Percentiles rank a stretch among this genome's conserved stretches.
phyloP scores from a whole-genome alignment of 371 early-diverging fungal genomes.

The Apophysomyces sp. region DNA sequence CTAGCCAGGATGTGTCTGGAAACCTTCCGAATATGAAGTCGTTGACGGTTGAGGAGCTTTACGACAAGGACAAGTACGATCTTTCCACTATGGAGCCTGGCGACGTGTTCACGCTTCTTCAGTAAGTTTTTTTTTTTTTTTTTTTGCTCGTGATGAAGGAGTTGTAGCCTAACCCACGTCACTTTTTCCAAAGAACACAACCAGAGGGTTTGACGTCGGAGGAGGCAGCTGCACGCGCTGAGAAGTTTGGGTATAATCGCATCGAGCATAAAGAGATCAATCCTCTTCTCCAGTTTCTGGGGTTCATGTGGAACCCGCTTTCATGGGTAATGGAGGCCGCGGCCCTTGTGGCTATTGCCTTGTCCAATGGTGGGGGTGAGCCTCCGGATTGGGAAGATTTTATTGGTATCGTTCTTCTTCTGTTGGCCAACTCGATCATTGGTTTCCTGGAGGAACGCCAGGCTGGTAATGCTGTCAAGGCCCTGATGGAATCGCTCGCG shows the following conservation, averaged over 20 bases:
- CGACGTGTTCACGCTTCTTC: conserved; percentile 68
- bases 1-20: neutral
- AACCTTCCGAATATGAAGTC: conserved; percentile 13
- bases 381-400: conserved; percentile 86
- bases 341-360: conserved; percentile 70
- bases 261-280: conserved; percentile 77
- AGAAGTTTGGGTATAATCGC: conserved; percentile 69
- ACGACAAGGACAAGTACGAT: conserved; percentile 79
- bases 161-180: no score
- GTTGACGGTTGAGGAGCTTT: conserved; percentile 67
- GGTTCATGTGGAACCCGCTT: conserved; percentile 85
- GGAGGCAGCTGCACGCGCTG: conserved; percentile 65
- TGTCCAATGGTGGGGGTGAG: conserved; percentile 66
- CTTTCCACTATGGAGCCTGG: conserved; percentile 74
- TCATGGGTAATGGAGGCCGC: conserved; percentile 85
- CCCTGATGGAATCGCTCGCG: conserved; percentile 75
- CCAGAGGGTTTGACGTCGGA: conserved; percentile 62
- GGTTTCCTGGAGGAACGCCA: conserved; percentile 87
- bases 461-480: conserved; percentile 79
- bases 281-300: conserved; percentile 83
- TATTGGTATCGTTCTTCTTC: conserved; percentile 76
- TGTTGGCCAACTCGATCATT: conserved; percentile 83
- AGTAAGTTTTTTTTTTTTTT: conserved; percentile 27
- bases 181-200: conserved; percentile 52
- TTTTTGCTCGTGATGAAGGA: neutral